Percentiles rank a stretch among this genome's conserved stretches.
Evolutionary conservation across 495 filamentous ascomycete species (phyloP).

Genomic region (Hypomontagnella submonticulosa): DNA sequence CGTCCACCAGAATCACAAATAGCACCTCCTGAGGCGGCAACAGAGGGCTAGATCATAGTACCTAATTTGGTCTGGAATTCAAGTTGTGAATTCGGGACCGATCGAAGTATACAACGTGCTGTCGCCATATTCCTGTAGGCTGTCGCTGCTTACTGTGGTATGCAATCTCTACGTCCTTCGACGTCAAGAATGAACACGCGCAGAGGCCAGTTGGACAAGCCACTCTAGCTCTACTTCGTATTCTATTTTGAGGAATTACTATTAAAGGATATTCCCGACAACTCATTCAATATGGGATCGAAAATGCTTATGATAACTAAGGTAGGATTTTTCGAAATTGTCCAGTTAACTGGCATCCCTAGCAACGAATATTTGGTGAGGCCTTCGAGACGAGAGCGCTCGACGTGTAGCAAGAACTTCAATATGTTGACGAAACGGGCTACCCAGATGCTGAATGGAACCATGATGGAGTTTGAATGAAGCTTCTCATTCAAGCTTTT

Average conservation of each 20-base stretch:
- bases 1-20: constrained; percentile 13
- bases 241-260: no score
- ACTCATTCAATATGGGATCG: not conserved
- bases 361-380: not conserved
- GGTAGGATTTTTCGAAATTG: constrained; percentile 2
- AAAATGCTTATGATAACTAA: not conserved
- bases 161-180: constrained; percentile 1
- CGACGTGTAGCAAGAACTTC: not conserved
- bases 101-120: not conserved
- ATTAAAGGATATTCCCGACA: no score
- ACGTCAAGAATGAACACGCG: constrained; percentile 9
- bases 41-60: constrained; percentile 6
- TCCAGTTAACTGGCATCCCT: not conserved
- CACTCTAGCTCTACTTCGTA: not conserved
- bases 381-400: not conserved
- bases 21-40: not conserved
- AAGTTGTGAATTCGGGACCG: not conserved
- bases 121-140: not conserved
- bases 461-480: constrained; percentile 2
- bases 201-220: not conserved
- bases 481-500: constrained; percentile 1
- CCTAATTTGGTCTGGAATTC: constrained; percentile 3
- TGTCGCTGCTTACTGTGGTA: no score
- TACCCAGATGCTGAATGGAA: not conserved
- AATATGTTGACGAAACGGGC: not conserved